Base-by-base conservation (phyloP, 768 basidiomycete species). In the Podaxis sp. region DNA sequence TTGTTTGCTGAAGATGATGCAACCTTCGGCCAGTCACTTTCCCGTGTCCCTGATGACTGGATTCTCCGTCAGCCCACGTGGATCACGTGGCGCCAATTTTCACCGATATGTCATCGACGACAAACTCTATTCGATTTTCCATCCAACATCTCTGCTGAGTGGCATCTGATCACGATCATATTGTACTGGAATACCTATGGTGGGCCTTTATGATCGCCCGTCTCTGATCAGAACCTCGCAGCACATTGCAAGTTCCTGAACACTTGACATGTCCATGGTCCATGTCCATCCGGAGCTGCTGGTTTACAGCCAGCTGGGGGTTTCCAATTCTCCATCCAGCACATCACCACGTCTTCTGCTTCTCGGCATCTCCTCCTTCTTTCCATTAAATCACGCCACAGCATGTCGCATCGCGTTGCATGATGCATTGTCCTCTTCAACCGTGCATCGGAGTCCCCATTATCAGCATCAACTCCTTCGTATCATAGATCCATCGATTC, bases 301-400 rank as follows among this genome's bases (percentile, higher is more conserved):
- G 12, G 15, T 27, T 5, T 27, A 13, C 5, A 49, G 17, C 11
- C 47, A 49, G 9, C 22, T 11, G 13, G 25, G 49, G 22, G 12
- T 50, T 50, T 25, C 13, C 22, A 50, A 50, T 50, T 50, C 49
- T 24, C 49, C 49, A 27, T 50, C 25, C 3, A 50, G 25, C 43
- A 17, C 43, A 11, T 50, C 22, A 0, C 7, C 47, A n/a, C 47
- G 19, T 24, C 49, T 24, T 24, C 24, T 50, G 9, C 55, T 57
- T 57, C 55, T 43, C 55, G 55, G 43, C 25, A 29, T 57, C 41
- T 46, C 7, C 55, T 56, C 41, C 22, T 56, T 55, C 27, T n/a
- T 43, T 43, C 15, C n/a, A 15, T 50, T 13, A 1, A 9, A 3
- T 24, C 24, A 9, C 49, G 13, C 49, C 25, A 24, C 49, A 7